These are phyloP conservation scores for Lotmaria passim DNA, from an alignment of 208 protist genomes.

Conservation along the genomic window DNA sequence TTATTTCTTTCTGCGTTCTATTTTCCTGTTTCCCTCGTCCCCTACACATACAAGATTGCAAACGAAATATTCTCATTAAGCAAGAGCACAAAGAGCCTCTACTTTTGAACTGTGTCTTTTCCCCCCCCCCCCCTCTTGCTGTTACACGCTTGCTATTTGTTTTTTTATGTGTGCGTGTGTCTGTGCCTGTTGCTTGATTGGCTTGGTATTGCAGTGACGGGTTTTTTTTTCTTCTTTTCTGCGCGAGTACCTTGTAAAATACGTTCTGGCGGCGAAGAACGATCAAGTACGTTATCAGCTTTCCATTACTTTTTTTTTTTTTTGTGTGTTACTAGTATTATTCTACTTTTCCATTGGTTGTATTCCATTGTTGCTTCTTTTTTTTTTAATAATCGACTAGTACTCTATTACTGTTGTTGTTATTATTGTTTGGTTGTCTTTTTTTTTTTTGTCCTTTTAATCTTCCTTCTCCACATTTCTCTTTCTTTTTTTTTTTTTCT, in stretches of 20 bases:
- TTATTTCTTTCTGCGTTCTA: background rate
- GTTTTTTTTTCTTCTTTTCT: no score
- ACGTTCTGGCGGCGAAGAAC: no score
- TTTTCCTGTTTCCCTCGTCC: background rate
- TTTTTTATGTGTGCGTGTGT: conserved; percentile 15
- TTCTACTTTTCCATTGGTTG: no score
- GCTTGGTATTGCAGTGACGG: no score
- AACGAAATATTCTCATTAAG: no score
- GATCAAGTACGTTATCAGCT: no score
- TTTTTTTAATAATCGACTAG: no score
- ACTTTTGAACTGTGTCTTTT: background rate
- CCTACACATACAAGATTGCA: background rate
- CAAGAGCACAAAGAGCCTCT: no score
- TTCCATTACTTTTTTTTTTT: no score
- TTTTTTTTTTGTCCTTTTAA: background rate
- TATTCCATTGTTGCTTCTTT: no score
- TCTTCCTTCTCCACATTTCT: background rate
- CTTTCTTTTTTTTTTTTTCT: conserved; percentile 13
- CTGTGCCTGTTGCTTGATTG: background rate
- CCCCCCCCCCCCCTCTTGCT: background rate
- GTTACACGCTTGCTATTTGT: background rate
- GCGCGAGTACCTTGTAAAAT: no score
- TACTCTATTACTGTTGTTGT: conserved; percentile 2
- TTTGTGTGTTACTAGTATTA: no score
- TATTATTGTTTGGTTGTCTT: conserved; percentile 1